Conservation (phyloP, 2,329 filamentous ascomycete genomes). For the Coniella vitis region DNA sequence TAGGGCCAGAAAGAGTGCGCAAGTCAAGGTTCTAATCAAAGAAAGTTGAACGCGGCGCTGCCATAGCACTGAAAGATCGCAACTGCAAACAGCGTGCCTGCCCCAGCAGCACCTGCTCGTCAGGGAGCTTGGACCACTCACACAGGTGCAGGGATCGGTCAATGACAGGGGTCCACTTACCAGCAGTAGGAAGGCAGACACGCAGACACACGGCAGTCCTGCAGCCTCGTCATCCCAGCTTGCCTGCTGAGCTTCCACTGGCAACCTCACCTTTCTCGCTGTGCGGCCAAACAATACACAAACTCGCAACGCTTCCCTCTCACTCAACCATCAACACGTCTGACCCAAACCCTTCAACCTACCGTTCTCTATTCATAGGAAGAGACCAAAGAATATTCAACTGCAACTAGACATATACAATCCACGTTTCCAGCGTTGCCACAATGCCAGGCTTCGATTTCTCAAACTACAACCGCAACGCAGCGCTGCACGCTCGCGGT, state of each 20-base stretch:
- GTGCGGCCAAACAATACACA: neutral
- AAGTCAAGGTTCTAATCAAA: neutral
- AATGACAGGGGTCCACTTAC: neutral
- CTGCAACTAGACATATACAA: neutral
- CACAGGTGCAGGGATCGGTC: slow-evolving; percentile 14
- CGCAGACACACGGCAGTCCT: slow-evolving; percentile 38
- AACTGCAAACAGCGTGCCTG: slow-evolving; percentile 7
- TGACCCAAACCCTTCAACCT: neutral
- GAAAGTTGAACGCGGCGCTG: neutral
- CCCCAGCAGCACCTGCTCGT: slow-evolving; percentile 17
- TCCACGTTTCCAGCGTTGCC: slow-evolving; percentile 16
- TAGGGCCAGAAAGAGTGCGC: too few relatives aligned
- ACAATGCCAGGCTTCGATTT: slow-evolving; percentile 98
- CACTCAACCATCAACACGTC: neutral
- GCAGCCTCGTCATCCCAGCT: slow-evolving; percentile 49
- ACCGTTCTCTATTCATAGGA: neutral
- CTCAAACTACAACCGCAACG: slow-evolving; percentile 99
- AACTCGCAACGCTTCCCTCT: neutral
- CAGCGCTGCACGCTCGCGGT: slow-evolving; percentile 86
- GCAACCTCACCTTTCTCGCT: slow-evolving; percentile 6
- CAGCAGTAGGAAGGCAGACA: slow-evolving; percentile 5
- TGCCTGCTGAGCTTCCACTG: slow-evolving; percentile 15
- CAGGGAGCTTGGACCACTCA: slow-evolving; percentile 10
- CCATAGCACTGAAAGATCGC: slow-evolving; percentile 8
- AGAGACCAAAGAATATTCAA: neutral